These are phyloP conservation scores for Agaricus sinodeliciosus DNA, from an alignment of 768 basidiomycete species.

Conservation along the genomic window DNA sequence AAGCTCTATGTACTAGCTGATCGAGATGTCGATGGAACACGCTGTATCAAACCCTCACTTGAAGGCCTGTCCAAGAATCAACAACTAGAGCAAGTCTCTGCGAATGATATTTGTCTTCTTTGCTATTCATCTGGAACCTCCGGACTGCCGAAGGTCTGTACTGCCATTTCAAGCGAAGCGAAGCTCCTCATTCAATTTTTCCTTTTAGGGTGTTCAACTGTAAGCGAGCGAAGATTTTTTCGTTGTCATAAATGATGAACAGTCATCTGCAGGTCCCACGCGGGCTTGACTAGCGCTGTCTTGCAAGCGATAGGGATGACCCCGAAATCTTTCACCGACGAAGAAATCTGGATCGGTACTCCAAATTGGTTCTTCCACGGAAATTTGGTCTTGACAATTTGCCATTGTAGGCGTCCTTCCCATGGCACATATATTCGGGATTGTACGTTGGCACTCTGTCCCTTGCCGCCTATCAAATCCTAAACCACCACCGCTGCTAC, in stretches of 20 bases:
- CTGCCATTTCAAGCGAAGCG: background rate
- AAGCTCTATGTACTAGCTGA: background rate
- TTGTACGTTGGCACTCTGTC: background rate
- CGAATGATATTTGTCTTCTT: background rate
- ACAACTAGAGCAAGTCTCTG: background rate
- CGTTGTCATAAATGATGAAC: background rate
- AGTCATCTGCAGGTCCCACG: background rate
- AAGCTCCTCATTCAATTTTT: background rate
- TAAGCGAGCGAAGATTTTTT: background rate
- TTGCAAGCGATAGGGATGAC: conserved; percentile 4
- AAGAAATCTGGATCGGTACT: conserved; percentile 2
- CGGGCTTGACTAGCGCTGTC: background rate
- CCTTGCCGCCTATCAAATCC: background rate
- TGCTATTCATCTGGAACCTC: conserved; percentile 4
- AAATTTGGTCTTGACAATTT: background rate
- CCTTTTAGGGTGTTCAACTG: conserved; percentile 2
- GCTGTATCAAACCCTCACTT: background rate
- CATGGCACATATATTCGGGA: conserved; percentile 4
- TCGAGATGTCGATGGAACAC: background rate
- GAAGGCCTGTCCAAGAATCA: background rate
- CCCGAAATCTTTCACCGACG: background rate
- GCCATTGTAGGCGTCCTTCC: background rate
- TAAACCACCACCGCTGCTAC: background rate
- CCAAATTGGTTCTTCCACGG: background rate
- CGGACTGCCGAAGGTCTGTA: background rate